Evolutionary conservation across 352 stramenopile species (phyloP), one percentile per base, ranked within the genome.

Genomic region (Pythium periplocum): DNA sequence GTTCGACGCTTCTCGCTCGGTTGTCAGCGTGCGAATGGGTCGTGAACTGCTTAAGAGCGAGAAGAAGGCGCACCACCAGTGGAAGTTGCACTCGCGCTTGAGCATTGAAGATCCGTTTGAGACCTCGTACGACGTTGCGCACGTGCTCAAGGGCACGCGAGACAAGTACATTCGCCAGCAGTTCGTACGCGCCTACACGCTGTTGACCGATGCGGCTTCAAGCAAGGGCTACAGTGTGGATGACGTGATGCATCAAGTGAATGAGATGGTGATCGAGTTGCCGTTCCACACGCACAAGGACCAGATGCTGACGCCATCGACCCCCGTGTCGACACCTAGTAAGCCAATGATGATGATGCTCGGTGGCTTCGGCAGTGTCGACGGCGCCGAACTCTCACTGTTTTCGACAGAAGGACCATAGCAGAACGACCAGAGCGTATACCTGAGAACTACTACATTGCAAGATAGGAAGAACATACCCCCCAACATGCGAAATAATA

Each of bases 81-180:
- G 83, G 83, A 82, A 81, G 38, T 73, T 88, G 43, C 84, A 87
- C 54, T 86, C 77, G 48, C 77, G 83, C 0, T 46, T 93, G 55
- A 89, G 78, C 46, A 98, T 99, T 53, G 97, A 99, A 82, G 97
- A 99, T 71, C 97, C 97, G 2, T 99, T 99, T 72, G 97, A 99
- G 64, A 95, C 84, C 2, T 96, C 90, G 64, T 99, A 99, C 69
- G 92, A 99, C 66, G 95, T 99, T 43, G 95, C 94, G 5, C 96
- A 99, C 67, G 96, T 99, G 17, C 75, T 99, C 11, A 97, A 97
- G 52, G 79, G 86, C 31, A 80, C 77, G 7, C 78, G 80, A 26
- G 79, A 93, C 66, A 91, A 90, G 56, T 89, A 91, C 68, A 89
- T 90, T 57, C 83, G 83, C 7, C 83, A 93, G 63, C 78, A 93